Evolutionary conservation across 1,139 yeast species (phyloP).

Genomic region (Williopsis jadinii): DNA sequence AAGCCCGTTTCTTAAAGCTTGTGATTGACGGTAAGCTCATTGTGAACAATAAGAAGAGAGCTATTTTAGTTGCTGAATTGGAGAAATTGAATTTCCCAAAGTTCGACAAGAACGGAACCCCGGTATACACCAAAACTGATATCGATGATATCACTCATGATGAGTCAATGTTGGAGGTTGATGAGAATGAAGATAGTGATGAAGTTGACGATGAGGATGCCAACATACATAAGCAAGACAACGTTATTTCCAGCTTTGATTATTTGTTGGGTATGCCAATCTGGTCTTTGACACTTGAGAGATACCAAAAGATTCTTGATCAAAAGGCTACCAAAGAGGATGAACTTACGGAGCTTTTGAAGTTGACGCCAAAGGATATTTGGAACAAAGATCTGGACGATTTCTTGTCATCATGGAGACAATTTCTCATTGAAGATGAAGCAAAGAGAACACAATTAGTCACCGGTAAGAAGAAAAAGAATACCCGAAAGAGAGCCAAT

Average conservation of each 20-base stretch:
- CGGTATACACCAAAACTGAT: slow-evolving; percentile 34
- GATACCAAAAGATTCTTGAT: slow-evolving; percentile 69
- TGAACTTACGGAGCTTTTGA: slow-evolving; percentile 62
- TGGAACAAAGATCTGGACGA: slow-evolving; percentile 82
- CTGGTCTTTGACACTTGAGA: slow-evolving; percentile 88
- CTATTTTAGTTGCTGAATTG: slow-evolving; percentile 56
- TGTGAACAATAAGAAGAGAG: slow-evolving; percentile 71
- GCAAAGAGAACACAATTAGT: slow-evolving; percentile 27
- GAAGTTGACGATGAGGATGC: slow-evolving; percentile 26
- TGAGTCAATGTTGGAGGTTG: slow-evolving; percentile 29
- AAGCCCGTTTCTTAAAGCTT: slow-evolving; percentile 87
- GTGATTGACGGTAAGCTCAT: slow-evolving; percentile 69
- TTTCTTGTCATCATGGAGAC: slow-evolving; percentile 60
- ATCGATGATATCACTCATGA: slow-evolving; percentile 28
- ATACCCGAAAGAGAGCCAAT: slow-evolving; percentile 23
- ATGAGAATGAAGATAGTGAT: slow-evolving; percentile 25
- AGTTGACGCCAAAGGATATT: slow-evolving; percentile 74
- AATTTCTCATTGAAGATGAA: slow-evolving; percentile 51
- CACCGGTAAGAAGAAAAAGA: slow-evolving; percentile 24
- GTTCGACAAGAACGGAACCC: slow-evolving; percentile 63
- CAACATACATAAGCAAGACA: slow-evolving; percentile 28
- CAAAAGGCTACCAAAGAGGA: slow-evolving; percentile 69
- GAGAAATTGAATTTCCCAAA: slow-evolving; percentile 63
- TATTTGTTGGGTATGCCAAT: slow-evolving; percentile 82
- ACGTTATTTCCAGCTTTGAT: slow-evolving; percentile 54